Evolutionary conservation across 257 asterid genomes (phyloP).

Genomic region (Avicennia marina): DNA sequence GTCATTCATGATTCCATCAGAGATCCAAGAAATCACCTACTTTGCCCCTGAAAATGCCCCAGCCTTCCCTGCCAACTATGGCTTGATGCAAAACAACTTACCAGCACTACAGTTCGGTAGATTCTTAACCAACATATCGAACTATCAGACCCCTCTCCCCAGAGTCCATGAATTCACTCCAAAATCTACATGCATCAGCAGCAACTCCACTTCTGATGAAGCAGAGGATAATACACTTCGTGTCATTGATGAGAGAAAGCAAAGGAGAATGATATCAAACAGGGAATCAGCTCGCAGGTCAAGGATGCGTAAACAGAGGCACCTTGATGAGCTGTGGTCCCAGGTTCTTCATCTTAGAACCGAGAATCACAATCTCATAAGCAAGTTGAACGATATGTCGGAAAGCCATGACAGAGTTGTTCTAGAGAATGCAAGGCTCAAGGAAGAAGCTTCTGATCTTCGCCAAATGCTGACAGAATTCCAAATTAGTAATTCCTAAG

Average conservation of each 20-base stretch:
- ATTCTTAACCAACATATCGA: conserved; percentile 31
- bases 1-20: conserved; percentile 49
- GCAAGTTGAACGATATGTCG: conserved; percentile 45
- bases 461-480: conserved; percentile 51
- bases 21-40: conserved; percentile 46
- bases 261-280: conserved; percentile 84
- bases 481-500: conserved; percentile 42
- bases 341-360: conserved; percentile 68
- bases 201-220: conserved; percentile 76
- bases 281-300: conserved; percentile 89
- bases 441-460: conserved; percentile 68
- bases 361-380: conserved; percentile 53
- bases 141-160: conserved; percentile 22
- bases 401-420: conserved; percentile 55
- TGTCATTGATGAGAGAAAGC: conserved; percentile 64
- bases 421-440: conserved; percentile 57
- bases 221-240: conserved; percentile 53
- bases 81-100: conserved; percentile 35
- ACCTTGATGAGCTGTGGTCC: conserved; percentile 78
- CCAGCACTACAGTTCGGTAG: conserved; percentile 37
- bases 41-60: conserved; percentile 38
- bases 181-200: conserved; percentile 34
- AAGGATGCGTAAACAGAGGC: conserved; percentile 90
- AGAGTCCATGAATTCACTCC: conserved; percentile 32
- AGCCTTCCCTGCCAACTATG: conserved; percentile 37